Evolutionary conservation across 345 rosid species (phyloP), one percentile per base, ranked within the genome.

Genomic region (Populus ilicifolia): DNA sequence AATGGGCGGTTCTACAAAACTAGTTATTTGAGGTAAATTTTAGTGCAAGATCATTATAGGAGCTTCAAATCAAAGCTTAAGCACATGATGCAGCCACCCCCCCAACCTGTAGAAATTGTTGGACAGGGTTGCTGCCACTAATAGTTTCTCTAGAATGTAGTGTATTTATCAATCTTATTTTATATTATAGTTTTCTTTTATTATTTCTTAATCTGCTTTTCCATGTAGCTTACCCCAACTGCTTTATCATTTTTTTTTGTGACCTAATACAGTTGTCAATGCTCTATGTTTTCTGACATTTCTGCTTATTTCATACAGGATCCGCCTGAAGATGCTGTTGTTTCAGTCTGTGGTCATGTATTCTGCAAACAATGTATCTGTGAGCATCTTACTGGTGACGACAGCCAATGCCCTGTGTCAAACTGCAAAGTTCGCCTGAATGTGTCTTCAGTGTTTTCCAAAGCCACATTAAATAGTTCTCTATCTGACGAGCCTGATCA

Each of bases 241-340:
- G 9, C 64, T 33, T 43, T 44, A 7, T 70, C 74, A 77, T 59
- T 59, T 10, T n/a, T 65, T 48, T 4, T 52, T 75, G 52, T 75
- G 33, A 41, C 20, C 2, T 59, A 30, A 68, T 73, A 35, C 64
- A 39, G 12, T 5, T 64, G 44, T 9, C 64, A 69, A 6, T 14
- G 35, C 35, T 65, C 56, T 67, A 39, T 77, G 59, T 23, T 65
- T 27, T 67, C 70, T 75, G 72, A 73, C 25, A 35, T 7, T 52
- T 12, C n/a, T 64, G 54, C 71, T 72, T 54, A 33, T 41, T 74
- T 68, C 77, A 67, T 84, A 25, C 76, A 96, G 99, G 99, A 93
- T 88, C 86, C 96, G 38, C 99, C 99, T 46, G 99, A 96, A 84
- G 99, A 90, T 86, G 99, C 98, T 78, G 94, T 92, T 83, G 94